phyloP scores from a whole-genome alignment of 2,329 filamentous ascomycete species.

The Diaporthe vaccinii region DNA sequence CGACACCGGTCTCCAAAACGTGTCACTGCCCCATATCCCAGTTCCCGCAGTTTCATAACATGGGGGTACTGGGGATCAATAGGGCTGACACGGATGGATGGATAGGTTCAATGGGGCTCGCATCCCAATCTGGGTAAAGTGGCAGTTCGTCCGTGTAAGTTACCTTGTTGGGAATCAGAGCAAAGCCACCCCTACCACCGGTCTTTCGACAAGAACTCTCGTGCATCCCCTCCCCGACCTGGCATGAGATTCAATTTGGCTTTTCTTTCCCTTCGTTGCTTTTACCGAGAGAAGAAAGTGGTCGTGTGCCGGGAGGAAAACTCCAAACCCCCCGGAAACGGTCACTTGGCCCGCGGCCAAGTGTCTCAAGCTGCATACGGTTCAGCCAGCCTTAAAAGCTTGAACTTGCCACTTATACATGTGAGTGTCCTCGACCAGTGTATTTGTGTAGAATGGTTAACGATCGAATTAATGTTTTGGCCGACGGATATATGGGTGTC shows the following conservation, averaged over 20 bases:
- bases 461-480: conserved; percentile 12
- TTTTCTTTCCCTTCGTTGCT: conserved; percentile 2
- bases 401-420: neutral
- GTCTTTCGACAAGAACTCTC: neutral
- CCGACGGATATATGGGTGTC: conserved; percentile 1
- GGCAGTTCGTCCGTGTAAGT: conserved; percentile 39
- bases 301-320: neutral
- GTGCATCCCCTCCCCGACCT: neutral
- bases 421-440: neutral
- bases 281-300: neutral
- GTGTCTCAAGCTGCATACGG: neutral
- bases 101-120: conserved; percentile 21
- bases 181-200: neutral
- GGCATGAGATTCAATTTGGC: conserved; percentile 6
- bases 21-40: neutral
- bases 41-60: conserved; percentile 23
- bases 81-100: conserved; percentile 29
- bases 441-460: neutral
- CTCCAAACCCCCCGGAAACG: neutral
- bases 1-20: neutral
- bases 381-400: conserved; percentile 14
- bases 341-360: conserved; percentile 14
- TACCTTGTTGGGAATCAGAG: conserved; percentile 38
- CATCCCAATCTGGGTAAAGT: conserved; percentile 40
- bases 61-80: conserved; percentile 14